Conservation (phyloP, 2,329 filamentous ascomycete genomes). For the Purpureocillium takamizusanense region DNA sequence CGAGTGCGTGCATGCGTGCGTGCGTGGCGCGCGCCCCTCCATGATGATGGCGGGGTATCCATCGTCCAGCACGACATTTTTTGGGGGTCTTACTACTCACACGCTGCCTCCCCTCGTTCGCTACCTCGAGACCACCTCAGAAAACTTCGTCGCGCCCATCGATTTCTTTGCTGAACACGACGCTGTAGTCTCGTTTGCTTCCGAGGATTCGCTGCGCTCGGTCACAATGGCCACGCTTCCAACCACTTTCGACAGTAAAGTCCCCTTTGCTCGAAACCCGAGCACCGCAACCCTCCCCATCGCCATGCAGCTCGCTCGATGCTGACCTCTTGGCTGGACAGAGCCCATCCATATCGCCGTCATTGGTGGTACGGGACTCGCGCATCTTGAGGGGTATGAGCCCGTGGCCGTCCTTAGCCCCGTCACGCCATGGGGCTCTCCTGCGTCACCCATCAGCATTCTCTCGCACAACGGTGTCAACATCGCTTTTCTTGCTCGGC, state of each 20-base stretch:
- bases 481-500: conserved; percentile 88
- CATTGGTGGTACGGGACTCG: conserved; percentile 87
- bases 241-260: conserved; percentile 48
- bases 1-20: no score
- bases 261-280: conserved; percentile 1
- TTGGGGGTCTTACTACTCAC: no score
- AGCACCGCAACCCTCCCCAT: not conserved
- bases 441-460: conserved; percentile 70
- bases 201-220: not conserved
- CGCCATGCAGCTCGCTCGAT: not conserved
- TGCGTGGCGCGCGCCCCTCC: no score
- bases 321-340: conserved; percentile 19
- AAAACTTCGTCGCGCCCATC: no score
- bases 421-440: conserved; percentile 79
- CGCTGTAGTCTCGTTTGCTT: no score
- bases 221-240: conserved; percentile 41
- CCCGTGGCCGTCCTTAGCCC: conserved; percentile 72
- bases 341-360: conserved; percentile 75
- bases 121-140: no score
- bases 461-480: conserved; percentile 75
- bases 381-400: conserved; percentile 77
- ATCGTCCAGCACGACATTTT: no score
- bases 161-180: no score
- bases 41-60: no score
- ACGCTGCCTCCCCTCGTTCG: no score